Evolutionary conservation across 2,329 filamentous ascomycete genomes (phyloP), one percentile per base, ranked within the genome.

Genomic region (Furcasterigmium sp.): DNA sequence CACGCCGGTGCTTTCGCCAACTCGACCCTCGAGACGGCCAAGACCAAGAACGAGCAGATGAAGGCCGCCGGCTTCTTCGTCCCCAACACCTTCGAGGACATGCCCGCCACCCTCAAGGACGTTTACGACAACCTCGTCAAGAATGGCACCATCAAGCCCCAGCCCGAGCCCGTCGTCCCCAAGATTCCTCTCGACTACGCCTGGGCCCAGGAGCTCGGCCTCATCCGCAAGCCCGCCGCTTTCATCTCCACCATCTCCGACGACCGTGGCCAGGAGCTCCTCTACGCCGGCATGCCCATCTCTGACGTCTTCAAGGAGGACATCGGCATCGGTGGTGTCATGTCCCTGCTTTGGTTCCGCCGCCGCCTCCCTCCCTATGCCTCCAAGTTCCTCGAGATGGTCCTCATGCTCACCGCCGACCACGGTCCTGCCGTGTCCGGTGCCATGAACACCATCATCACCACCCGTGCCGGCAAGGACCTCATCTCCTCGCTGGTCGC

Each of bases 361-460:
- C 91, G 93, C 70, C 87, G 93, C 64, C 86, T 98, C 51, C 93
- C 93, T 51, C 76, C 85, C 63, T 97, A 96, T 67, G 93, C 93
- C 62, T 94, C 89, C 80, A 95, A 95, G 75, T 98, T 98, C 80
- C 75, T 98, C 57, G 93, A 98, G 80, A 98, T 98, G 93, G 93
- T 98, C 54, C 91, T 98, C 68, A 98, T 98, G 93, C 83, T 98
- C 63, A 98, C 93, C 63, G 93, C 93, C 59, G 93, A 98, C 65
- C 93, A 98, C 83, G 93, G 93, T 72, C 93, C 93, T 43, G 93
- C 93, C 58, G 93, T 98, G 58, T 98, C 93, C 58, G 93, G 93
- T 80, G 93, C 93, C 69, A 98, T 98, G 93, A 98, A 98, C 85
- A 98, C 93, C 67, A 98, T 98, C 68, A 97, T 98, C 68, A 98